These are phyloP conservation scores for Trypethelium eluteriae DNA, from an alignment of 495 filamentous ascomycete genomes.

Conservation along the genomic window DNA sequence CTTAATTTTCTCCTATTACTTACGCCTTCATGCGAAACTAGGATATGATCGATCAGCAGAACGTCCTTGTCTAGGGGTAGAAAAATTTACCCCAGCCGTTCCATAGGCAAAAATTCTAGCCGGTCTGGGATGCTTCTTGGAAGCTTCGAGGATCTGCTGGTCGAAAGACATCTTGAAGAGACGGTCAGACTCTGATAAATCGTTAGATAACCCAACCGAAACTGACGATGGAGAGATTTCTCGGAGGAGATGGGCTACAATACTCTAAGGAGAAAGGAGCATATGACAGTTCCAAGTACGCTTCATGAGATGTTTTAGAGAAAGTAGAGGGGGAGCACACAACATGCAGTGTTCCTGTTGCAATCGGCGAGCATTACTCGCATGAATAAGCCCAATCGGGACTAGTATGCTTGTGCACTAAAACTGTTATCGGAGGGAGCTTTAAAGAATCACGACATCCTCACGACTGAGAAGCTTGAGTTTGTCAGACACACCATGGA, in stretches of 20 bases:
- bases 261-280: not conserved
- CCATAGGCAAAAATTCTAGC: slow-evolving; percentile 79
- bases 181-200: not conserved
- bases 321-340: no score
- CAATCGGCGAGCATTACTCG: slow-evolving; percentile 5
- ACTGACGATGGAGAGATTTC: not conserved
- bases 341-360: not conserved
- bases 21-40: slow-evolving; percentile 78
- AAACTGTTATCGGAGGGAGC: slow-evolving; percentile 7
- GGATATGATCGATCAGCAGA: slow-evolving; percentile 23
- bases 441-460: not conserved
- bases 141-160: slow-evolving; percentile 41
- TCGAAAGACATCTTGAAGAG: not conserved
- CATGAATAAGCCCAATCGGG: not conserved
- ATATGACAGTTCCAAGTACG: not conserved
- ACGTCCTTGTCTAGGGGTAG: slow-evolving; percentile 8
- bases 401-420: not conserved
- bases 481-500: not conserved
- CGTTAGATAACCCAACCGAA: not conserved
- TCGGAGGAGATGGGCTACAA: not conserved
- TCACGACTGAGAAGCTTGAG: not conserved
- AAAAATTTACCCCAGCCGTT: slow-evolving; percentile 72
- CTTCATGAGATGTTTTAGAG: not conserved
- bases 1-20: slow-evolving; percentile 25
- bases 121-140: slow-evolving; percentile 63